Base-by-base conservation (phyloP, 2,329 filamentous ascomycete species). In the Mariannaea elegans region DNA sequence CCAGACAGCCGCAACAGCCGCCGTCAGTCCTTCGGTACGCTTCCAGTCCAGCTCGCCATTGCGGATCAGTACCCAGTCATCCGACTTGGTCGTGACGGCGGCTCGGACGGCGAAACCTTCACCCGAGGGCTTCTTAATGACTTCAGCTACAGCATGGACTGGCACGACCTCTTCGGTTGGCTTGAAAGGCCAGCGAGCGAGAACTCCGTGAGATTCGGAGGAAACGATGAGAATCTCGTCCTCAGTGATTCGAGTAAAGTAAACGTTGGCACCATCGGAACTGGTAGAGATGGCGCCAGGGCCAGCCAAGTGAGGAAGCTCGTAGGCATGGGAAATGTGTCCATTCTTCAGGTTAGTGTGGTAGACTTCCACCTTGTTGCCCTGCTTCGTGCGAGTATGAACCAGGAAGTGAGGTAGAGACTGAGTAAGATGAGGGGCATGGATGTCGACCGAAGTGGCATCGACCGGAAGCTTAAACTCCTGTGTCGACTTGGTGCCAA, bases 311-410 rank as follows among this genome's bases (percentile, higher is more conserved):
- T 87, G 86, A 0, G 94, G 91, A 12, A 98, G 81, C 24, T 90
- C 87, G 73, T 97, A 97, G 1, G 90, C 90, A 74, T 92, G 93
- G n/a, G 82, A 84, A 24, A 94, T 84, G 16, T 83, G 84, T 53
- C 83, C 85, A 59, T 82, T 89, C 77, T 89, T 89, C 50, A 92
- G 76, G 67, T 97, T 86, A 59, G 96, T 84, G 69, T 97, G 92
- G 72, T 90, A 97, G 27, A 98, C 90, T 62, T 96, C 90, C 3
- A 90, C 94, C 81, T 91, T 92, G 72, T 94, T 91, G 16, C 87
- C 87, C 3, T 80, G 80, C 32, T 81, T 81, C 0, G 92, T 92
- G 68, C 89, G 84, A 68, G 87, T 93, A 67, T 97, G 91, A 5
- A 97, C 90, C 29, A 97, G 80, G 78, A 97, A 96, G 78, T 97